Evolutionary conservation across 2,329 filamentous ascomycete species (phyloP), one percentile per base, ranked within the genome.

Genomic region (Nigrospora osmanthi): DNA sequence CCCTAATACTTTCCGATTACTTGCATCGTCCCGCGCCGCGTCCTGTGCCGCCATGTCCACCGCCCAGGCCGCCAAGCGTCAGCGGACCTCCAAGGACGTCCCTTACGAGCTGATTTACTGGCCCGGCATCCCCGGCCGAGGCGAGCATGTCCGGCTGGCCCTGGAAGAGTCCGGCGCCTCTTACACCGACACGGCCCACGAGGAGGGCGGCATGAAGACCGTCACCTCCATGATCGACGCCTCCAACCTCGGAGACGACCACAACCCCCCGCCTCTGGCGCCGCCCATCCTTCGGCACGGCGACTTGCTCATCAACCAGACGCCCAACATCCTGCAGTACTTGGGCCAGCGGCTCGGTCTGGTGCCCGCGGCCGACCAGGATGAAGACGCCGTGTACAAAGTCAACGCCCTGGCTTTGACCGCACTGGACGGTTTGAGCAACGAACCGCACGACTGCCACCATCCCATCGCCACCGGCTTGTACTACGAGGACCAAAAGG

Each of bases 401-500:
- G 68, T 88, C 49, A 80, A 87, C 47, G 72, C 70, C 40, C 71
- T 89, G 28, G 71, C 75, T 0, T 63, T 89, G 47, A 89, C 86
- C 3, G 81, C 84, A 1, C 64, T 90, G 15, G 87, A 91, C 54
- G 76, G 76, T 1, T 62, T 90, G 39, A 78, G 77, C 55, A 81
- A 83, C 52, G 87, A 90, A 65, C 62, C 79, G 1, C 87, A 90
- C 58, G 84, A 90, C 54, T 81, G 78, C 23, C 87, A 91, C 59
- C 87, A 91, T 56, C 87, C 87, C 1, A 67, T 88, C 42, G 72
- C 77, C 2, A 57, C 67, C 0, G 58, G 61, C 1, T 58, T 75
- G 5, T 85, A 82, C 60, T 91, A 89, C 55, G 84, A 89, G 56
- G 83, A 89, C 23, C 87, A 91, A 64, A 87, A 83, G 60, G 67